A percentile compares a stretch with the other conserved stretches of the same genome.
Evolutionary conservation across 345 rosid genomes (phyloP).

Genomic region (Salix purpurea): DNA sequence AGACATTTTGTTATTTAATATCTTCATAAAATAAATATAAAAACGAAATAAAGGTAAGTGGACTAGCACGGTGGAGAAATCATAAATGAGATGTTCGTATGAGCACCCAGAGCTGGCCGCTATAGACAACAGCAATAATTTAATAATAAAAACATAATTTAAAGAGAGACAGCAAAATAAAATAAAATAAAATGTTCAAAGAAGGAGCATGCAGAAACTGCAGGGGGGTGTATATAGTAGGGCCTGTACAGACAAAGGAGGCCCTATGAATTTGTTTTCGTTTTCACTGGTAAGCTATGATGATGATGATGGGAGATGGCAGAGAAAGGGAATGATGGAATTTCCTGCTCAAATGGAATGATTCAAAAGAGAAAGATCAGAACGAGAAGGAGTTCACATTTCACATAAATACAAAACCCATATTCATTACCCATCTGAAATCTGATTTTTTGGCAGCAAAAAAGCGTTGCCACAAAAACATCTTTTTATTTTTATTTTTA

Average conservation of each 20-base stretch:
- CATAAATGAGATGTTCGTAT: not conserved
- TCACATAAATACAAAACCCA: too few species aligned
- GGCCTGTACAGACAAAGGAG: not conserved
- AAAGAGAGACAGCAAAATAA: not conserved
- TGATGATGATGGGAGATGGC: constrained; percentile 11
- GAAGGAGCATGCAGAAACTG: not conserved
- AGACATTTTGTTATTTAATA: too few species aligned
- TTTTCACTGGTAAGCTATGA: not conserved
- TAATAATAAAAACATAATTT: not conserved
- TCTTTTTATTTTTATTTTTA: too few species aligned
- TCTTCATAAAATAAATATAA: not conserved
- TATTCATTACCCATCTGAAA: too few species aligned
- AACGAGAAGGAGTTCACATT: not conserved
- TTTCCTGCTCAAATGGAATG: constrained; percentile 31
- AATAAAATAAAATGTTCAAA: not conserved
- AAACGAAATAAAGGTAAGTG: not conserved
- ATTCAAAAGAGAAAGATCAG: constrained; percentile 7
- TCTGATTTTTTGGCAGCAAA: too few species aligned
- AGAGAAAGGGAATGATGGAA: constrained; percentile 29
- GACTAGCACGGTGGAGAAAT: not conserved
- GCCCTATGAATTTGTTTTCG: not conserved
- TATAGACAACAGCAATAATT: not conserved
- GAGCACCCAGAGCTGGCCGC: not conserved
- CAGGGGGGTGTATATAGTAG: not conserved
- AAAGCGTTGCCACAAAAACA: too few species aligned